A percentile compares a stretch with the other conserved stretches of the same genome.
These are phyloP conservation scores for Flaveria bidentis DNA, from an alignment of 129 eudicot species.

Conservation along the genomic window DNA sequence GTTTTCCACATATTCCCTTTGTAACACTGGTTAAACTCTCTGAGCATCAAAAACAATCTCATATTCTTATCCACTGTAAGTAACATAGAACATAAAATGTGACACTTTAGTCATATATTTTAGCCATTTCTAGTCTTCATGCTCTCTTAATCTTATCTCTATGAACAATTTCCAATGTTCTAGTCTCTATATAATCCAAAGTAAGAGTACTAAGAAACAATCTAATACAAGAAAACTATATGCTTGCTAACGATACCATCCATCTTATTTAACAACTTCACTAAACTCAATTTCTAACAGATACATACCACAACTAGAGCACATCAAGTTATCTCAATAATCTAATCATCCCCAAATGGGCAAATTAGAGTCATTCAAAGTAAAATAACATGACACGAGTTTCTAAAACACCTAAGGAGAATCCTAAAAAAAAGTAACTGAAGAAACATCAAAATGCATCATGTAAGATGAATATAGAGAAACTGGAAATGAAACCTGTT, in stretches of 20 bases:
- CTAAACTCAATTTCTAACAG: neutral
- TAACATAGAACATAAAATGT: neutral
- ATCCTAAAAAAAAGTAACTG: neutral
- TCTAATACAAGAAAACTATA: neutral
- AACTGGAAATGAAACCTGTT: constrained; percentile 44
- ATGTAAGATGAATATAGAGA: neutral
- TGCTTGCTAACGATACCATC: neutral
- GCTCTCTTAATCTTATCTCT: neutral
- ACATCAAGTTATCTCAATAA: neutral
- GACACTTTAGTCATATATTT: neutral
- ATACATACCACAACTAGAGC: no score
- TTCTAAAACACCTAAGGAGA: neutral
- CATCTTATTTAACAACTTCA: neutral
- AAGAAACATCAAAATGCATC: neutral
- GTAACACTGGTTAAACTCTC: neutral
- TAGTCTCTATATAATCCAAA: neutral
- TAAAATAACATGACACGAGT: no score
- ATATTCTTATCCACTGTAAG: neutral
- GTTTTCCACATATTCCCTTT: neutral
- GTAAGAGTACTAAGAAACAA: neutral
- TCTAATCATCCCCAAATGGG: neutral
- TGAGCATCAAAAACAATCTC: neutral
- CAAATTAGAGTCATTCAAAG: neutral
- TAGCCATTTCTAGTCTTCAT: neutral
- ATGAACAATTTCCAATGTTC: neutral